Conservation (phyloP, 192 early-diverging fungal genomes). For the Martensiomyces pterosporus region DNA sequence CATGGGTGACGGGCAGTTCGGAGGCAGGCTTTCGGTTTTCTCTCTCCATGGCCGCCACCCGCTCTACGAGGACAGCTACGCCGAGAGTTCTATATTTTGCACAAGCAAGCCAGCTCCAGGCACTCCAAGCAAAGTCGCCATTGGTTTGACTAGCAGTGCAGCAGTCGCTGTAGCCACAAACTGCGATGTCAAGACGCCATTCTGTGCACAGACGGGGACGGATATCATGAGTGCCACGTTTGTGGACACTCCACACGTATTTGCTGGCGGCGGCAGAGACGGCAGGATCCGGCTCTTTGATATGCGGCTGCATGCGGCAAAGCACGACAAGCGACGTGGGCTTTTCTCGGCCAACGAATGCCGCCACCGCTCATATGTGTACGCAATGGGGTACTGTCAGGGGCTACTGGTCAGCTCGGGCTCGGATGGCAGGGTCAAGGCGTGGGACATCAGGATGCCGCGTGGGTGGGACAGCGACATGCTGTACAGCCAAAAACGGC, state of each 20-base stretch:
- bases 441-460: constrained; percentile 40
- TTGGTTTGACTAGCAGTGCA: not conserved
- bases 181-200: not conserved
- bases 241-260: constrained; percentile 9
- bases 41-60: constrained; percentile 1
- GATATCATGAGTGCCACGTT: constrained; percentile 35
- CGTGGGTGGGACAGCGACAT: not conserved
- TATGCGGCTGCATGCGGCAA: constrained; percentile 5
- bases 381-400: constrained; percentile 21
- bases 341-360: constrained; percentile 14
- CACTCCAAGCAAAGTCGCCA: too few relatives aligned
- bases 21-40: constrained; percentile 10
- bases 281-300: constrained; percentile 38
- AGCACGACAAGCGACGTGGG: constrained; percentile 12
- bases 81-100: not conserved
- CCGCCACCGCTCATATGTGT: constrained; percentile 16
- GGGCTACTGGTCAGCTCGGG: constrained; percentile 24
- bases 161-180: not conserved
- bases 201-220: constrained; percentile 2
- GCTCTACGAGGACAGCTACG: not conserved
- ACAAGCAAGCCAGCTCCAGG: not conserved
- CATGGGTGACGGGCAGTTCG: constrained; percentile 15
- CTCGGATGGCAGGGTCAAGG: constrained; percentile 25
- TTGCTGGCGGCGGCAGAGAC: constrained; percentile 36
- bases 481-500: constrained; percentile 1